Conservation (phyloP, 345 rosid genomes). For the Salix udensis region DNA sequence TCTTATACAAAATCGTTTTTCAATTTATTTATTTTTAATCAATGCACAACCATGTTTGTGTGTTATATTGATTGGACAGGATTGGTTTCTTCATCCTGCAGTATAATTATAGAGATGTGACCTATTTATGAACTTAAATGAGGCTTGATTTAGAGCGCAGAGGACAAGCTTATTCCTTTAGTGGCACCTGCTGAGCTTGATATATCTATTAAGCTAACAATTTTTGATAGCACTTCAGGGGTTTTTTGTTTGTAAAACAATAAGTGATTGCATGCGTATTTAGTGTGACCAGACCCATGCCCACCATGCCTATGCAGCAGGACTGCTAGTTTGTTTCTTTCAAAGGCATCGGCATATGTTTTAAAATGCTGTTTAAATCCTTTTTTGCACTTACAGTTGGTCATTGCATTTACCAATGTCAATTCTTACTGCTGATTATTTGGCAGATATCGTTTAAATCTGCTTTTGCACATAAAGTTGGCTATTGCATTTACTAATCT, state of each 20-base stretch:
- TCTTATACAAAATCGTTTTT: too few species aligned
- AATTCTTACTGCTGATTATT: too few species aligned
- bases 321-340: slow-evolving; percentile 4
- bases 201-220: too few species aligned
- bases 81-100: too few species aligned
- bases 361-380: background rate
- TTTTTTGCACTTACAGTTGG: background rate
- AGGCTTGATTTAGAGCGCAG: too few species aligned
- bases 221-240: background rate
- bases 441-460: background rate
- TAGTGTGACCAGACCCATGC: slow-evolving; percentile 1
- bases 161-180: too few species aligned
- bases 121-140: too few species aligned
- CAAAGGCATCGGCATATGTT: background rate
- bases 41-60: too few species aligned
- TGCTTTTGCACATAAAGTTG: background rate
- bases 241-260: background rate
- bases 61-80: too few species aligned
- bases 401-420: background rate
- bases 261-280: background rate
- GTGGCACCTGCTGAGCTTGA: too few species aligned
- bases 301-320: background rate
- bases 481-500: background rate
- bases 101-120: too few species aligned
- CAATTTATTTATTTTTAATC: too few species aligned